Conservation (phyloP, 2,329 filamentous ascomycete genomes). For the Magnaporthiopsis incrustans region DNA sequence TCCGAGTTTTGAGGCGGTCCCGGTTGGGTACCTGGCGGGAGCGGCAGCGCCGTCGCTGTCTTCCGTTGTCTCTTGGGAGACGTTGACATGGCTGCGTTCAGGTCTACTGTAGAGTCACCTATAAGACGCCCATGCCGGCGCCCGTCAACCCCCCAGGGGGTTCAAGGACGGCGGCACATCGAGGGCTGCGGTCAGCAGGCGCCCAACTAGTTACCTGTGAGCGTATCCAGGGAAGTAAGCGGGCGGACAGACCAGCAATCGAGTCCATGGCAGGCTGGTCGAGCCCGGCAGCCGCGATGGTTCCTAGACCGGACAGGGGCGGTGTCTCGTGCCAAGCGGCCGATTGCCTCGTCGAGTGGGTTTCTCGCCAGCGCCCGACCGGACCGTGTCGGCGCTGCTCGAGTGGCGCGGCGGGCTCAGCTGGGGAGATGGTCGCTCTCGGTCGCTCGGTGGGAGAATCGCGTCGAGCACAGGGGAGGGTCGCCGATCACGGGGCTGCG, state of each 20-base stretch:
- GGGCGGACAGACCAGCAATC: background rate
- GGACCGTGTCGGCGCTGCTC: background rate
- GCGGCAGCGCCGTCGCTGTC: background rate
- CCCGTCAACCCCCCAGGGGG: no score
- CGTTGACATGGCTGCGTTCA: background rate
- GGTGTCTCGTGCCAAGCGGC: background rate
- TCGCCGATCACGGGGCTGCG: background rate
- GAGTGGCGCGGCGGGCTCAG: background rate
- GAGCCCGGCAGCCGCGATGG: background rate
- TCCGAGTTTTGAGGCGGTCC: background rate
- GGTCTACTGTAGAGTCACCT: background rate
- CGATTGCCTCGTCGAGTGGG: background rate
- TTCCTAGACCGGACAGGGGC: background rate
- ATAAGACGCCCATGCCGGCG: background rate
- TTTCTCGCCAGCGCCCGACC: background rate
- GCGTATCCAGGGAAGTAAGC: background rate
- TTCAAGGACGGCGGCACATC: background rate
- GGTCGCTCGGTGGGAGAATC: background rate
- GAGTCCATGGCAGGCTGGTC: background rate
- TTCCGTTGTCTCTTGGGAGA: background rate
- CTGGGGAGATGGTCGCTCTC: background rate
- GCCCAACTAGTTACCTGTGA: background rate
- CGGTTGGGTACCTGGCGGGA: background rate
- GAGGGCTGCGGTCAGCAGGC: background rate
- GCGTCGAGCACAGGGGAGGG: background rate